Base-by-base conservation (phyloP, 83 land plant species). In the Larix sibirica region DNA sequence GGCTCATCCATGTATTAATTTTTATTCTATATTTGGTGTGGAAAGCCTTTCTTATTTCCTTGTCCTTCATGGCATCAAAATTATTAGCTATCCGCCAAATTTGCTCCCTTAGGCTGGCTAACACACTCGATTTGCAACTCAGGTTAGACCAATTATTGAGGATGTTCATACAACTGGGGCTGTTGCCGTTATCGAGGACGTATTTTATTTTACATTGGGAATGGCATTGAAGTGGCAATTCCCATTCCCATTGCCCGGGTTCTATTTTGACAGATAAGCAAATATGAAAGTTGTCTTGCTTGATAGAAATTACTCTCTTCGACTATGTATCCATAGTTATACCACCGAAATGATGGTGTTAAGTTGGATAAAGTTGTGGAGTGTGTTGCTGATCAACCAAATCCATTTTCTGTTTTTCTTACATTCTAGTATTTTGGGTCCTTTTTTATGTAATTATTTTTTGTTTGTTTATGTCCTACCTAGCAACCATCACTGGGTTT, bases 1-100 rank as follows among this genome's bases (percentile, higher is more conserved):
- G 88, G 93, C 96, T 79, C 97, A 98, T 16, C 99, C 99, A 42
- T 90, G 99, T 9, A 96, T 97, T 76, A 96, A 97, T 88, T 97
- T 97, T 97, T 84, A 83, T 66, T 96, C 97, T 60, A 96, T 97
- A 38, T 96, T 97, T 79, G 79, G 82, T 31, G 86, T 83, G 75
- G 99, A 96, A 84, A 80, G 89, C 47, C 24, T 12, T 71, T 79
- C 3, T 63, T 40, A 28, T 28, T 79, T 23, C n/a, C 76, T 80
- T 12, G 4, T 59, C 3, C 4, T 18, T 71, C 42, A 14, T 73
- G 23, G 7, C 8, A 28, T 68, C 6, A 17, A 83, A 17, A 12
- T 6, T 17, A 20, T 60, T 6, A 5, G 62, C 38, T 50, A 20
- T 33, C 36, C 60, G 18, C 17, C 2, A 14, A 28, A 10, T 12